These are phyloP conservation scores for Globisporangium abappressorium DNA, from an alignment of 352 stramenopile genomes.

Conservation along the genomic window DNA sequence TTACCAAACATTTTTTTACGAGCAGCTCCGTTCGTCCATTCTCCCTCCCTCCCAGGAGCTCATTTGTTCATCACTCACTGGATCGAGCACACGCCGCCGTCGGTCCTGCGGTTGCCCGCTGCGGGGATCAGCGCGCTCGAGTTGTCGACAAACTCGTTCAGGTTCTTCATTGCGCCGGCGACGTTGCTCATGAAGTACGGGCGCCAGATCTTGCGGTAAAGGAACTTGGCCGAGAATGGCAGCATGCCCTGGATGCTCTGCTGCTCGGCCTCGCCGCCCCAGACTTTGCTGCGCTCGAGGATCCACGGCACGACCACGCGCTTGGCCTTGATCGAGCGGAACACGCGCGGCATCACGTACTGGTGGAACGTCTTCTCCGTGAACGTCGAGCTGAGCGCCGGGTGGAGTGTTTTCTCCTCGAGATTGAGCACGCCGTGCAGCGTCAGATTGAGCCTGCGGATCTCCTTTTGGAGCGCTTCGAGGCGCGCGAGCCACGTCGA, in stretches of 20 bases:
- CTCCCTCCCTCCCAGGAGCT: background rate
- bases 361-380: constrained; percentile 68
- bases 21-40: background rate
- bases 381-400: constrained; percentile 60
- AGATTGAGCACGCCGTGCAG: constrained; percentile 70
- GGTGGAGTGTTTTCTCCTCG: constrained; percentile 63
- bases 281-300: constrained; percentile 81
- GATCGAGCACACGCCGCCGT: constrained; percentile 7
- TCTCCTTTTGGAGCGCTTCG: constrained; percentile 59
- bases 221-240: constrained; percentile 71
- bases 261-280: constrained; percentile 73
- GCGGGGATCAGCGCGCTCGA: constrained; percentile 3
- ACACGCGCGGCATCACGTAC: constrained; percentile 76
- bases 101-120: background rate
- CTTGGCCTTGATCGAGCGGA: constrained; percentile 73
- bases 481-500: constrained; percentile 58
- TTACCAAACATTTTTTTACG: background rate
- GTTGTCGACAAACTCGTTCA: constrained; percentile 62
- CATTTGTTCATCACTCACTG: constrained; percentile 9
- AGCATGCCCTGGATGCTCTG: constrained; percentile 64
- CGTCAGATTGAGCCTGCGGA: constrained; percentile 66
- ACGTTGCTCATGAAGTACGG: constrained; percentile 83
- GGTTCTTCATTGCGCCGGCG: constrained; percentile 72
- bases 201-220: constrained; percentile 83
- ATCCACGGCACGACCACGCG: constrained; percentile 84